phyloP scores from a whole-genome alignment of 768 basidiomycete species.

The Amanita fuliginea region DNA sequence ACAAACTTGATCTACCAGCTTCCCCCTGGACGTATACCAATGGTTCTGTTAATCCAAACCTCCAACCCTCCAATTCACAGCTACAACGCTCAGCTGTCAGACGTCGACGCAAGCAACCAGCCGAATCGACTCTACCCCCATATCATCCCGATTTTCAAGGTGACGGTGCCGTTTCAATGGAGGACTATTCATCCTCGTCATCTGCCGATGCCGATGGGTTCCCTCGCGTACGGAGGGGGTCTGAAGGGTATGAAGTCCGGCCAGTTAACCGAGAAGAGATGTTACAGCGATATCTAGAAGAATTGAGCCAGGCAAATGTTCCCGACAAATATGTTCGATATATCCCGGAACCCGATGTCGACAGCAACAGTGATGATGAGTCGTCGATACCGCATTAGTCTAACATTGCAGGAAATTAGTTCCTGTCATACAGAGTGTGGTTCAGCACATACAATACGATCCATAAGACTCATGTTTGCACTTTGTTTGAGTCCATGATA shows the following conservation, averaged over 20 bases:
- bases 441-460: no score
- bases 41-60: constrained; percentile 61
- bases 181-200: constrained; percentile 18
- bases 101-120: constrained; percentile 15
- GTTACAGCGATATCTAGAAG: constrained; percentile 43
- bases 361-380: constrained; percentile 23
- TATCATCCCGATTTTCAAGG: constrained; percentile 65
- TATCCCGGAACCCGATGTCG: constrained; percentile 42
- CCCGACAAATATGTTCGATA: constrained; percentile 59
- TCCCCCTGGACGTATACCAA: constrained; percentile 87
- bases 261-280: constrained; percentile 53
- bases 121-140: constrained; percentile 48
- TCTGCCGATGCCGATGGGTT: constrained; percentile 16
- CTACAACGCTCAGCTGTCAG: constrained; percentile 16
- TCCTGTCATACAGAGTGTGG: not conserved
- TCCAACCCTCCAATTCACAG: constrained; percentile 49
- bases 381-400: not conserved
- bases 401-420: not conserved
- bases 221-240: constrained; percentile 49
- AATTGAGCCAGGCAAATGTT: constrained; percentile 31
- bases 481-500: not conserved
- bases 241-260: constrained; percentile 74
- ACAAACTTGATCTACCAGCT: constrained; percentile 36
- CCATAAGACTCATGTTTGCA: not conserved
- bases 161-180: constrained; percentile 19